Percentiles rank a stretch among this genome's conserved stretches.
Evolutionary conservation across 2,329 filamentous ascomycete genomes (phyloP).

Genomic region (Pseudopyrenochaeta lycopersici): DNA sequence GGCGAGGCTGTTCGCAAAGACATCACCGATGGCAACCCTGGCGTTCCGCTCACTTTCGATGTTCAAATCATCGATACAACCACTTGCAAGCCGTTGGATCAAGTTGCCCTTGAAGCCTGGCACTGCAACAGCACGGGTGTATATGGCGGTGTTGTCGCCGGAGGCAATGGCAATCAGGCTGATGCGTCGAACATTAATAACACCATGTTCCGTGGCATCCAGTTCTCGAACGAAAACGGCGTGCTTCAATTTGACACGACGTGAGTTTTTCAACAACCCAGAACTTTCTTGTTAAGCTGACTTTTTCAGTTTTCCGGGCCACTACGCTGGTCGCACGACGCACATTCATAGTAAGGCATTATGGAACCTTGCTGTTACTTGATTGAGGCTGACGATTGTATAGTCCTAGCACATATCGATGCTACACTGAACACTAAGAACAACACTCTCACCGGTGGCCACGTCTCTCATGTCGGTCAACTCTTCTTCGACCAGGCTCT

Average conservation of each 20-base stretch:
- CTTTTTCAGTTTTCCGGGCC: slow-evolving; percentile 50
- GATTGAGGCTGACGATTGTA: background rate
- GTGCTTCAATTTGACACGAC: slow-evolving; percentile 59
- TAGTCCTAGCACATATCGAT: slow-evolving; percentile 49
- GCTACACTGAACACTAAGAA: slow-evolving; percentile 46
- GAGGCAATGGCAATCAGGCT: slow-evolving; percentile 36
- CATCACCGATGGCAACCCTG: slow-evolving; percentile 56
- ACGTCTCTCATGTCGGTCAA: slow-evolving; percentile 55
- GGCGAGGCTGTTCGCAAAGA: slow-evolving; percentile 53
- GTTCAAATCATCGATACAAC: slow-evolving; percentile 62
- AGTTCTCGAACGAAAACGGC: slow-evolving; percentile 57
- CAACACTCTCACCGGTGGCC: slow-evolving; percentile 50
- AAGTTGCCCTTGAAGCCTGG: slow-evolving; percentile 63
- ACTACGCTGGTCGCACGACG: slow-evolving; percentile 42
- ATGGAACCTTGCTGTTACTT: background rate
- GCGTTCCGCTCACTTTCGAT: slow-evolving; percentile 59
- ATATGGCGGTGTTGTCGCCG: slow-evolving; percentile 57
- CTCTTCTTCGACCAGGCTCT: slow-evolving; percentile 55
- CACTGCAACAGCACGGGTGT: slow-evolving; percentile 43
- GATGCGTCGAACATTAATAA: slow-evolving; percentile 18
- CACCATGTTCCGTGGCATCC: slow-evolving; percentile 59
- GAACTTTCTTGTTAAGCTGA: background rate
- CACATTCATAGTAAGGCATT: slow-evolving; percentile 25
- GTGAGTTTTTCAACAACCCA: background rate
- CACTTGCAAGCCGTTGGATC: slow-evolving; percentile 60